A percentile compares a stretch with the other conserved stretches of the same genome.
Evolutionary conservation across 2,329 filamentous ascomycete genomes (phyloP).

Genomic region (Botrytis elliptica): DNA sequence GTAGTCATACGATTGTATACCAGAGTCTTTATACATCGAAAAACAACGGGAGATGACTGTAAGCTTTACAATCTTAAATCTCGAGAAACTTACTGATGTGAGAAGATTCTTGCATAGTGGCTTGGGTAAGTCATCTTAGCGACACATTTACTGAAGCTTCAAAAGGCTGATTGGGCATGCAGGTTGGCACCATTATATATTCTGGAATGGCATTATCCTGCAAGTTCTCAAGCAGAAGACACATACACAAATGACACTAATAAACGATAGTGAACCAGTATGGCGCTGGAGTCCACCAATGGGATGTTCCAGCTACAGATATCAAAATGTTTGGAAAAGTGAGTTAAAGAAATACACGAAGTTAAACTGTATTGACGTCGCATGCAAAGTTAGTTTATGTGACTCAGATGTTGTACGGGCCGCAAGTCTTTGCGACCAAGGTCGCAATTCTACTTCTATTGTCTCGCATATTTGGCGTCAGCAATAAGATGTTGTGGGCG

Average conservation of each 20-base stretch:
- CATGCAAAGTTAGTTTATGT: neutral
- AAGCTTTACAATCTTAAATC: neutral
- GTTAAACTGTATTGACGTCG: neutral
- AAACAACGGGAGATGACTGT: neutral
- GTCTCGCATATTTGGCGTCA: neutral
- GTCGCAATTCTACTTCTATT: constrained; percentile 7
- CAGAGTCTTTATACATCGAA: neutral
- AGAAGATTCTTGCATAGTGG: neutral
- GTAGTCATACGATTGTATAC: neutral
- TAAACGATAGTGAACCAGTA: neutral
- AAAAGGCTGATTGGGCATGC: neutral
- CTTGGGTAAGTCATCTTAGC: neutral
- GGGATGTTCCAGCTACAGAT: neutral
- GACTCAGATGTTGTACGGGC: neutral
- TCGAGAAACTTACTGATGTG: neutral
- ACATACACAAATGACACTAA: neutral
- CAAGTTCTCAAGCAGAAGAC: neutral
- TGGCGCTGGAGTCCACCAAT: constrained; percentile 2
- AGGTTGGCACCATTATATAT: neutral
- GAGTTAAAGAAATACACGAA: neutral
- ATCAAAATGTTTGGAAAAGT: neutral
- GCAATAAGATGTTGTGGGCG: constrained; percentile 1
- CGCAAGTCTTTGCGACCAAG: neutral
- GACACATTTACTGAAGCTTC: no score
- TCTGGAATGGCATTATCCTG: constrained; percentile 7